Conservation (phyloP, 169 alveolate species). For the Eimeria maxima region DNA sequence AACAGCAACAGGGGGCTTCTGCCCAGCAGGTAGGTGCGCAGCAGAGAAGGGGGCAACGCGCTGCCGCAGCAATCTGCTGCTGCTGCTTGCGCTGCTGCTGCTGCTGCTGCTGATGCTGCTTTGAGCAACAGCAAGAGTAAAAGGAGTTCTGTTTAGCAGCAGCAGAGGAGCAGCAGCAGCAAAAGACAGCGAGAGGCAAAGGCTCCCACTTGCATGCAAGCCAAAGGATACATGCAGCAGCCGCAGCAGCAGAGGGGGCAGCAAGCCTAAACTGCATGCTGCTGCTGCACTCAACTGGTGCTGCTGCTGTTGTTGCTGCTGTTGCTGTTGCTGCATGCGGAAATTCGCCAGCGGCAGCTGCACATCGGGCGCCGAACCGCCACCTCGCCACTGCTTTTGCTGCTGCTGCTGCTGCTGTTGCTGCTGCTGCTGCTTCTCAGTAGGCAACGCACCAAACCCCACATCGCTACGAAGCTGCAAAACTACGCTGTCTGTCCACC, state of each 20-base stretch:
- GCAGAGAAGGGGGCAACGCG: constrained; percentile 34
- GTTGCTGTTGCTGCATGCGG: constrained; percentile 7
- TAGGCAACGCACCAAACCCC: neutral
- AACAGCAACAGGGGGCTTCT: neutral
- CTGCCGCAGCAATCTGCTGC: constrained; percentile 47
- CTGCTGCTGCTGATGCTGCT: constrained; percentile 54
- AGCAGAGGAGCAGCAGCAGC: neutral
- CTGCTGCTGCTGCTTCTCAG: constrained; percentile 69
- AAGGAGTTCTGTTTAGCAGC: constrained; percentile 57
- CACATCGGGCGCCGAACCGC: constrained; percentile 2
- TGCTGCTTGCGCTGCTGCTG: constrained; percentile 3
- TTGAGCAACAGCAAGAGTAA: constrained; percentile 18
- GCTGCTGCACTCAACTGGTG: constrained; percentile 42
- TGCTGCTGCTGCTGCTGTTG: constrained; percentile 55
- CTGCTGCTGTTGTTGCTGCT: constrained; percentile 56
- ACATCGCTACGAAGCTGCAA: constrained; percentile 3
- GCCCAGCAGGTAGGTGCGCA: constrained; percentile 24
- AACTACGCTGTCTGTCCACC: constrained; percentile 44
- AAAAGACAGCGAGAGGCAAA: neutral
- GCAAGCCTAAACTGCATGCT: constrained; percentile 11
- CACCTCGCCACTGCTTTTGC: constrained; percentile 66
- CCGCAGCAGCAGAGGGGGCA: constrained; percentile 68
- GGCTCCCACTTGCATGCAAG: neutral
- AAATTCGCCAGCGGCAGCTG: constrained; percentile 43
- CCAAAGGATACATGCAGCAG: constrained; percentile 64